Evolutionary conservation across 2,329 filamentous ascomycete genomes (phyloP).

Genomic region (Aspergillus eucalypticola): DNA sequence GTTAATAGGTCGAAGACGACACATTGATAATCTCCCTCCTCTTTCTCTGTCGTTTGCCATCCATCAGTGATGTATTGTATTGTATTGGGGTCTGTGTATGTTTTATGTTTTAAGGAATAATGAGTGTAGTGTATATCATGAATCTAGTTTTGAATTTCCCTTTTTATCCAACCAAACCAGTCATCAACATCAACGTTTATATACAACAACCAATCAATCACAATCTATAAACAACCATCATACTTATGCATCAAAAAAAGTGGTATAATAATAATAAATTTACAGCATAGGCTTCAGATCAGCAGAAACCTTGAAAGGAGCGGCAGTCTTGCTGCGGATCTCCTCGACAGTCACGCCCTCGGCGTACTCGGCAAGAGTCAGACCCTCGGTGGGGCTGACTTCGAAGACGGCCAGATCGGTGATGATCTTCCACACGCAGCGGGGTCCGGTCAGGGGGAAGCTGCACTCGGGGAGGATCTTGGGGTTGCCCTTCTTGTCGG

Average conservation of each 20-base stretch:
- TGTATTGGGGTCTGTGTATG: neutral
- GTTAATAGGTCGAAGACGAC: neutral
- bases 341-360: constrained; percentile 70
- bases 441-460: constrained; percentile 66
- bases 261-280: constrained; percentile 7
- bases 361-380: constrained; percentile 65
- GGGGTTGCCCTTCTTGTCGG: constrained; percentile 67
- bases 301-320: constrained; percentile 65
- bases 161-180: too few relatives aligned
- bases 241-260: too few relatives aligned
- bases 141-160: too few relatives aligned
- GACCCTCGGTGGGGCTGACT: constrained; percentile 64
- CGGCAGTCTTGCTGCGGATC: constrained; percentile 69
- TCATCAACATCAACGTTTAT: too few relatives aligned
- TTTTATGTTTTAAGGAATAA: neutral
- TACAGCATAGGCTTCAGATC: constrained; percentile 56
- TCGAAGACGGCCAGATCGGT: constrained; percentile 73
- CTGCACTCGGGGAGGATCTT: constrained; percentile 65
- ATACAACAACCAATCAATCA: neutral
- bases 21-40: neutral
- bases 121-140: too few relatives aligned
- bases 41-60: neutral
- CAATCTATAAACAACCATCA: neutral
- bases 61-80: neutral
- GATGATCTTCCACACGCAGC: constrained; percentile 69